phyloP scores from a whole-genome alignment of 2,329 filamentous ascomycete species.

The Pseudomassariella vexata region DNA sequence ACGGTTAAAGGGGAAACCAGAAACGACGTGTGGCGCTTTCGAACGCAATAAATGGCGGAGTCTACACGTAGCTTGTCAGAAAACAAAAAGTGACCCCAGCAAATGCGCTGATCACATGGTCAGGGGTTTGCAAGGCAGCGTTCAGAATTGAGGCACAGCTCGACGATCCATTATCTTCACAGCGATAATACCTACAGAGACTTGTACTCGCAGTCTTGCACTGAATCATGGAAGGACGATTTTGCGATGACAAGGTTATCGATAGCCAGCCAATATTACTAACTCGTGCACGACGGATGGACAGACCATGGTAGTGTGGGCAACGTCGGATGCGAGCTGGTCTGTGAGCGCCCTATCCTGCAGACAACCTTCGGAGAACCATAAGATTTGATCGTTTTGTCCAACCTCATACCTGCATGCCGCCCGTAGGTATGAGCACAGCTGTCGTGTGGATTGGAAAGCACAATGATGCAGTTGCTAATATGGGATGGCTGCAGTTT shows the following conservation, averaged over 20 bases:
- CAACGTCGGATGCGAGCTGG: too few species aligned
- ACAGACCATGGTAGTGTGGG: too few species aligned
- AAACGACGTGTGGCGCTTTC: constrained; percentile 4
- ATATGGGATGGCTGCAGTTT: too few species aligned
- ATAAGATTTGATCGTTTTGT: neutral
- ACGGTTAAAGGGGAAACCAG: constrained; percentile 5
- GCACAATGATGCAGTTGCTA: neutral
- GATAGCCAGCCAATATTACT: too few species aligned
- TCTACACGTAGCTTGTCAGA: neutral
- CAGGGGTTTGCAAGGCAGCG: neutral
- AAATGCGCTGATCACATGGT: too few species aligned
- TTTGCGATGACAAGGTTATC: too few species aligned
- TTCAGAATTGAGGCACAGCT: neutral
- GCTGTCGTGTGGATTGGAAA: neutral
- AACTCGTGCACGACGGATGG: too few species aligned
- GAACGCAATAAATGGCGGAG: neutral
- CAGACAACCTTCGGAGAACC: too few species aligned
- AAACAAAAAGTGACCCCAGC: too few species aligned
- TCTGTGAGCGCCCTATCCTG: too few species aligned
- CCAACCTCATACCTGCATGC: neutral
- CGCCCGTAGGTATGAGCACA: neutral
- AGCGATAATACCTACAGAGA: neutral
- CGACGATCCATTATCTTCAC: neutral
- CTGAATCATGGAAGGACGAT: too few species aligned
- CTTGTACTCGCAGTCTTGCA: too few species aligned